Base-by-base conservation (phyloP, 2,329 filamentous ascomycete genomes). In the Trichoderma arundinaceum region DNA sequence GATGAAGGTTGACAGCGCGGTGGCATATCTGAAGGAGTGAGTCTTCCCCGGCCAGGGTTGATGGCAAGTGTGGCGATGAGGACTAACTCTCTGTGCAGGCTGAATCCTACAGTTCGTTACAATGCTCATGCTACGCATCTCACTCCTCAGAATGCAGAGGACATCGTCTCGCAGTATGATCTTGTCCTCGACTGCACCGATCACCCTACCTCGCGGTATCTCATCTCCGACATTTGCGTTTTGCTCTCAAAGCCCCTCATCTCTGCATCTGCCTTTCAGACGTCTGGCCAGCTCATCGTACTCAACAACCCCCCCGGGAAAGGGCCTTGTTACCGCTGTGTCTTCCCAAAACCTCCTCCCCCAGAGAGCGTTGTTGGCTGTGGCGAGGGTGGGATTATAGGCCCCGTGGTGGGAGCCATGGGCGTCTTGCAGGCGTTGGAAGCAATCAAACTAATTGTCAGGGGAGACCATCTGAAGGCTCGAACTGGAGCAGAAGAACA, bases 161-260 rank as follows among this genome's bases (percentile, higher is more conserved):
- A 81, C 0, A 87, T 92, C 46, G 86, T 96, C 64, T 78, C 81
- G 0, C 72, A 81, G 4, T 98, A 96, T 74, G 92, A 97, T 72
- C 71, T 97, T 0, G 87, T 98, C 1, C 87, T 99, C 12, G 95
- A 99, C 77, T 99, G 95, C 76, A 98, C 94, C 9, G 95, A 99
- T 77, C 93, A 94, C 69, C 94, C 95, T 0, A 90, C 92, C 1
- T 92, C 92, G 0, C 91, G 95, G 49, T 98, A 99, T 76, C 85
- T 98, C 52, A 92, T 98, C 69, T 97, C 92, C 0, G 95, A 99
- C 74, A 86, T 91, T 15, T 96, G 92, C 71, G 90, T 97, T 9
- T 81, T 97, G 4, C 82, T 94, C 0, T 80, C 84, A 2, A 95
- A 92, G 73, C 88, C 92, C 0, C 85, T 99, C 15, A 87, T 98